Conservation (phyloP, 345 rosid genomes). For the Leavenworthia alabamica region DNA sequence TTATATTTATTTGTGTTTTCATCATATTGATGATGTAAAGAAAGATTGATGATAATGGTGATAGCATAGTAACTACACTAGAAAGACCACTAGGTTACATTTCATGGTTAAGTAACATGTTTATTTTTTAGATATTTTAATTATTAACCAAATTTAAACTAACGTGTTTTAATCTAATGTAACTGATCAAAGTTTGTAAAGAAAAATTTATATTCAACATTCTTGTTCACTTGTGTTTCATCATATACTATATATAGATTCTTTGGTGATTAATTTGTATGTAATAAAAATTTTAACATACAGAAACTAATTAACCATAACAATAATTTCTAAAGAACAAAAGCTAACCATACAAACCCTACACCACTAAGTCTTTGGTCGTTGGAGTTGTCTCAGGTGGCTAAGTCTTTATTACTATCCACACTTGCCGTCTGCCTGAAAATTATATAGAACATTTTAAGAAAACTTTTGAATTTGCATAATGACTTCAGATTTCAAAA, state of each 20-base stretch:
- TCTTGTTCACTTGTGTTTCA: not conserved
- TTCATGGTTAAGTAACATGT: too few species aligned
- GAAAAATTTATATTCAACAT: not conserved
- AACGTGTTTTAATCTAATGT: not conserved
- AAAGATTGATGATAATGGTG: too few species aligned
- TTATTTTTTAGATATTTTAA: not conserved
- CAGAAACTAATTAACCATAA: not conserved
- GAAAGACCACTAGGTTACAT: too few species aligned
- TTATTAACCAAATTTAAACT: not conserved
- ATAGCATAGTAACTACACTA: too few species aligned
- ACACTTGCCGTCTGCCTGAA: conserved; percentile 20
- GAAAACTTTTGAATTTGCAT: not conserved
- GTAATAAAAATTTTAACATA: not conserved
- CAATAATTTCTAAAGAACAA: not conserved
- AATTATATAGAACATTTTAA: not conserved
- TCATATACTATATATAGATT: not conserved
- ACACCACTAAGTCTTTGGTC: too few species aligned
- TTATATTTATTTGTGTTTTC: too few species aligned
- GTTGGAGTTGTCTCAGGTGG: not conserved
- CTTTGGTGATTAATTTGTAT: not conserved
- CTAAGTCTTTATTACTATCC: conserved; percentile 2
- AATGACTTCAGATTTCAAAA: not conserved
- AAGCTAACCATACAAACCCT: not conserved
- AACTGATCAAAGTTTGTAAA: not conserved
- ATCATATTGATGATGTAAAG: too few species aligned